A percentile compares a stretch with the other conserved stretches of the same genome.
phyloP scores from a whole-genome alignment of 2,329 filamentous ascomycete genomes.

The Magnaporthiopsis rhizophila region DNA sequence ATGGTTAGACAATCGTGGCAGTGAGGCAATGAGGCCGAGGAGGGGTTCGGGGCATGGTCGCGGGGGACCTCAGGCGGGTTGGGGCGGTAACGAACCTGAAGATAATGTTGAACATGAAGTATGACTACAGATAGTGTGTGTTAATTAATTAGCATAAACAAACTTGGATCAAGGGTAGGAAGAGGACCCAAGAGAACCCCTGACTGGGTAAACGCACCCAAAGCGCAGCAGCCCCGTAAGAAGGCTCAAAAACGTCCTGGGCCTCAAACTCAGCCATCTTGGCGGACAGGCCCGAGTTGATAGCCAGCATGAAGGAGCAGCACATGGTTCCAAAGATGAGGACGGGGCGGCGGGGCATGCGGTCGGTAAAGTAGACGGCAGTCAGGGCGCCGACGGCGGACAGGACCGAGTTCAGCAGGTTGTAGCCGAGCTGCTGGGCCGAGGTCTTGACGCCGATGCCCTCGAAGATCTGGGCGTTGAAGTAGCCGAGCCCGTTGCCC shows the following conservation, averaged over 20 bases:
- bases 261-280: conserved; percentile 22
- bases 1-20: neutral
- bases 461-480: conserved; percentile 39
- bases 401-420: conserved; percentile 37
- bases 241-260: conserved; percentile 24
- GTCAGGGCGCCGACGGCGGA: conserved; percentile 35
- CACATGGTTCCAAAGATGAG: conserved; percentile 34
- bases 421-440: conserved; percentile 34
- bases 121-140: conserved; percentile 22
- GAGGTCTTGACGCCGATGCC: conserved; percentile 28
- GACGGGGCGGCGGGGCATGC: conserved; percentile 37
- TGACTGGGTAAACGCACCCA: neutral
- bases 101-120: conserved; percentile 41
- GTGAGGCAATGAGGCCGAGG: too few species aligned
- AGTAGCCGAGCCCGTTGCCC: conserved; percentile 42
- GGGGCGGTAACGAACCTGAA: conserved; percentile 18
- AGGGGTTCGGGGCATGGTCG: too few species aligned
- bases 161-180: neutral
- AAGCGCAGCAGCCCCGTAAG: neutral
- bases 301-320: conserved; percentile 32
- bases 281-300: conserved; percentile 36
- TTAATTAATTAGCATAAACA: too few species aligned
- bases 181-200: neutral
- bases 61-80: too few species aligned
- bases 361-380: conserved; percentile 34